Evolutionary conservation across 306 rosid genomes (phyloP).

Genomic region (Inga laurina): DNA sequence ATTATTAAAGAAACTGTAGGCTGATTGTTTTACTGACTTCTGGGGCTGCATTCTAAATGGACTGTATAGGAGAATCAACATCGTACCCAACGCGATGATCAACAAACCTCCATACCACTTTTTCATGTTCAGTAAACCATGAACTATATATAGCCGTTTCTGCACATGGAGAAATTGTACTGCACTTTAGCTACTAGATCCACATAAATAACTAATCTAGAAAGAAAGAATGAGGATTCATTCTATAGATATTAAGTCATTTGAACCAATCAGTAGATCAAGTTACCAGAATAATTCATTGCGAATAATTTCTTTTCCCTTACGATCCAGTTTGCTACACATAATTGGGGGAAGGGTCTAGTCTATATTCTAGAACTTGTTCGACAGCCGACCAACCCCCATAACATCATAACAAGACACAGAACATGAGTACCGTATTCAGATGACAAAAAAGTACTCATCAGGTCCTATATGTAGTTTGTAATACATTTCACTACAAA

Average conservation of each 20-base stretch:
- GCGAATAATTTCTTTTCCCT: neutral
- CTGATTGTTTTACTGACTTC: constrained; percentile 62
- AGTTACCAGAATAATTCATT: neutral
- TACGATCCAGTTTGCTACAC: neutral
- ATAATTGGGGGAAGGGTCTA: neutral
- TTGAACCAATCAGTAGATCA: neutral
- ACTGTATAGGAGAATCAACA: constrained; percentile 61
- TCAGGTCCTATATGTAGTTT: no score
- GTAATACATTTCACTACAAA: no score
- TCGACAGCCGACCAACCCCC: constrained; percentile 9
- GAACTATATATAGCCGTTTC: constrained; percentile 36
- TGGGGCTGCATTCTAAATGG: constrained; percentile 52
- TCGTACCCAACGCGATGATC: constrained; percentile 59
- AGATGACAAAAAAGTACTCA: neutral
- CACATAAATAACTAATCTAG: neutral
- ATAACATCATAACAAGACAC: constrained; percentile 9
- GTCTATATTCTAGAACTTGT: neutral
- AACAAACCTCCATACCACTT: constrained; percentile 85
- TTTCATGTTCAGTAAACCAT: constrained; percentile 62
- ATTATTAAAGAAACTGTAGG: constrained; percentile 61
- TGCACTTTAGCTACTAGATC: constrained; percentile 16
- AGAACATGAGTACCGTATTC: constrained; percentile 1
- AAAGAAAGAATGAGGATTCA: constrained; percentile 14
- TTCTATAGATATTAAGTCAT: neutral
- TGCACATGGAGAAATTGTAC: constrained; percentile 23